Evolutionary conservation across 305 asterid genomes (phyloP).

Genomic region (Plantago coronopus): DNA sequence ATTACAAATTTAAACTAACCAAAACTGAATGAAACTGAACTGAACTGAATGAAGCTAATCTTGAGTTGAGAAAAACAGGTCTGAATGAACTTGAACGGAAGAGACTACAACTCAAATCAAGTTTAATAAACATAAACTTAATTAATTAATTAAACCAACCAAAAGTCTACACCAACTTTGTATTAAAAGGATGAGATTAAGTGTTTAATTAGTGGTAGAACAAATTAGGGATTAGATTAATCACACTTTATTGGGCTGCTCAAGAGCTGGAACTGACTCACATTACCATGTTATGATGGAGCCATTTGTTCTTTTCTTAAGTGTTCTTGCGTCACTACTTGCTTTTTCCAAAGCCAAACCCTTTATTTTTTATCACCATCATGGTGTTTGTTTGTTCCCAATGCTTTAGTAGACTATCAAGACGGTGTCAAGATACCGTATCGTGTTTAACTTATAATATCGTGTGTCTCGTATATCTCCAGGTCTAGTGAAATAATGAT

Average conservation of each 20-base stretch:
- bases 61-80: too few relatives aligned
- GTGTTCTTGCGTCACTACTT: slow-evolving; percentile 8
- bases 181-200: slow-evolving; percentile 8
- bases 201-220: slow-evolving; percentile 4
- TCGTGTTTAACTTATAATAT: too few relatives aligned
- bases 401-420: neutral
- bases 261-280: slow-evolving; percentile 36
- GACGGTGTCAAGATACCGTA: too few relatives aligned
- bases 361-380: neutral
- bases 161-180: slow-evolving; percentile 12
- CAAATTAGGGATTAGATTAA: neutral
- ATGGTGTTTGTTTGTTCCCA: slow-evolving; percentile 9
- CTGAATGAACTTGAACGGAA: too few relatives aligned
- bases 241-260: neutral
- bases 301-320: slow-evolving; percentile 15
- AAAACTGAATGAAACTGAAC: too few relatives aligned
- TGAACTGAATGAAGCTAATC: too few relatives aligned
- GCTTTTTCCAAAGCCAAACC: neutral
- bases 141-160: too few relatives aligned
- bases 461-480: too few relatives aligned
- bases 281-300: slow-evolving; percentile 29
- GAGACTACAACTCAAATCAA: too few relatives aligned
- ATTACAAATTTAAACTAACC: too few relatives aligned
- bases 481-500: too few relatives aligned
- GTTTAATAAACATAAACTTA: too few relatives aligned